Evolutionary conservation across 495 filamentous ascomycete species (phyloP), one percentile per base, ranked within the genome.

Genomic region (Halenospora varia): DNA sequence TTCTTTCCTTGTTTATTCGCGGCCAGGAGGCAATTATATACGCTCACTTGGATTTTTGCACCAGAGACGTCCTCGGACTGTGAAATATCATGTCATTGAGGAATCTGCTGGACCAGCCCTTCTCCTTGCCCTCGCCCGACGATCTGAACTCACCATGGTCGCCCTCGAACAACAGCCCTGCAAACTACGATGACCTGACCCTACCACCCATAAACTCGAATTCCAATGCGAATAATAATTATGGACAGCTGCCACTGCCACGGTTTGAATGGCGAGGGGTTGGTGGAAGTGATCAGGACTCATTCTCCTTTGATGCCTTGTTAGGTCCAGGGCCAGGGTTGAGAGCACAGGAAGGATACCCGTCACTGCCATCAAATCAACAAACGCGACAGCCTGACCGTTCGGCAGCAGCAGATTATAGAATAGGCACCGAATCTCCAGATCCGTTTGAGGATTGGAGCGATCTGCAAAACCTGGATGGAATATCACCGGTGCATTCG

Each of bases 381-480:
- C 58, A 56, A 35, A 40, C 56, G 42, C 44, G 49, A 13, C 57
- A 22, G 41, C 48, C 48, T 23, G 2, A 22, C 3, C n/a, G 8
- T 47, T 3, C 48, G 42, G 4, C 48, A 46, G 35, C 55, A 56
- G 26, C 53, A 25, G 24, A 10, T 57, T n/a, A n/a, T 22, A 15
- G 55, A 20, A 2, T 60, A 52, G 1, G n/a, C n/a, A n/a, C n/a
- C n/a, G 56, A 55, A 39, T 63, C 61, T 13, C 57, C 60, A 18
- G 63, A 62, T 51, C 57, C 60, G 18, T 66, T 61, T 51, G 61
- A 56, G 10, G 42, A 55, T 25, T 59, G 52, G 17, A 29, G 48
- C 41, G 39, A 45, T 23, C 20, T 49, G 4, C 15, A 8, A 8
- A 20, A 57, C 18, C 60, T 55, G 18, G 18, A 53, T 3, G 19